Evolutionary conservation across 2,329 filamentous ascomycete species (phyloP), one percentile per base, ranked within the genome.

Genomic region (Zymoseptoria passerinii): DNA sequence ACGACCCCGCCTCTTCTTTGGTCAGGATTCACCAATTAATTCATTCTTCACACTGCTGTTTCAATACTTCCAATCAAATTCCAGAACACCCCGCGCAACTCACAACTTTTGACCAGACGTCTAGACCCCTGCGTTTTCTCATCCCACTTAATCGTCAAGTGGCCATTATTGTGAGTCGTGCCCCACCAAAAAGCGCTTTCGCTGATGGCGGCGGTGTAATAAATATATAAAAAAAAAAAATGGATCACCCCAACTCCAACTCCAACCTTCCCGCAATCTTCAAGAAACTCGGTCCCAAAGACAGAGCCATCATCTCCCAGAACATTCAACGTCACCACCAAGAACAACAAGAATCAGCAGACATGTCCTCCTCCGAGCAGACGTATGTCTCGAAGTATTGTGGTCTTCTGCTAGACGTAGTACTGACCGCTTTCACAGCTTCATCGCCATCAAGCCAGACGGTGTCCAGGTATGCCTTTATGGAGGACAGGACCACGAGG

Each of bases 371-470:
- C 53, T 61, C 61, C 78, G 90, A 95, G 81, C 89, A 92, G 83
- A 96, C 91, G 90, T 95, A 80, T 78, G 88, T 80, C n/a, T 49
- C 18, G 40, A 53, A 5, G 50, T 52, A 1, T 20, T 50, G 27
- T 8, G 28, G 35, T 44, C 16, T 13, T 16, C 35, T 44, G 35
- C 13, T 19, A 13, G 55, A 56, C 28, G 53, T 60, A 52, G 55
- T 7, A 59, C 58, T 64, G 59, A 65, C 54, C 35, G 55, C 50
- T 62, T 23, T 55, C 19, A 69, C 73, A 97, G 92, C 83, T 97
- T 97, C 89, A 97, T 97, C 85, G 94, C 94, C 77, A 90, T 99
- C 86, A 99, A 99, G 91, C 94, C 92, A 72, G 94, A 97, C 81
- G 94, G 94, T 78, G 94, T 97, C 81, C 94, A 96, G 87, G 91